phyloP scores from a whole-genome alignment of 179 eudicot genomes.

The Beta lomatogona region DNA sequence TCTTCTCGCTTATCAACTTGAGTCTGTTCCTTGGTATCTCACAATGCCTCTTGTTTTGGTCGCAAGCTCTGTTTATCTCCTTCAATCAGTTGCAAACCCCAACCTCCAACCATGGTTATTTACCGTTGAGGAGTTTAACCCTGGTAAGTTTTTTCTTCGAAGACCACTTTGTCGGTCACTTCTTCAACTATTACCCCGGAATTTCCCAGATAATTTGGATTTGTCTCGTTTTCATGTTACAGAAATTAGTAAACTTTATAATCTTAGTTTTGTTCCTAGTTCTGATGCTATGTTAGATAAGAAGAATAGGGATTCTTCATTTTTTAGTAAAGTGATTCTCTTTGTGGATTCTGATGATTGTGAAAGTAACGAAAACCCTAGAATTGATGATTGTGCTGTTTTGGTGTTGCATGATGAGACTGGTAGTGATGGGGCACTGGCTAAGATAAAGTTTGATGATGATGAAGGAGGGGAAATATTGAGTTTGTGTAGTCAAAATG shows the following conservation, averaged over 20 bases:
- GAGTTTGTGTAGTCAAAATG: neutral
- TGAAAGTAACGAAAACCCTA: neutral
- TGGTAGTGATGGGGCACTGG: neutral
- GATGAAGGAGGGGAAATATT: neutral
- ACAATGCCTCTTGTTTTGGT: neutral
- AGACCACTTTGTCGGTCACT: neutral
- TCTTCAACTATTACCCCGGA: neutral
- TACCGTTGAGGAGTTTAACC: conserved; percentile 3
- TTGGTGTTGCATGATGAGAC: neutral
- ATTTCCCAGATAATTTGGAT: neutral
- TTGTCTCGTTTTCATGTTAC: neutral
- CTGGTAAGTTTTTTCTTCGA: neutral
- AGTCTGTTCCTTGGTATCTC: neutral
- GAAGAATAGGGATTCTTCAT: neutral
- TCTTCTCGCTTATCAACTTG: too few relatives aligned
- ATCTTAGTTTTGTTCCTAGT: neutral
- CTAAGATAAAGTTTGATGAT: neutral
- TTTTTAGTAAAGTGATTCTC: neutral
- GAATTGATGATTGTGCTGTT: conserved; percentile 4
- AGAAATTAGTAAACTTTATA: neutral
- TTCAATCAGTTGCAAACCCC: neutral
- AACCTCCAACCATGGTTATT: neutral
- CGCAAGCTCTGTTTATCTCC: neutral
- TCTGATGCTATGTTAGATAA: neutral
- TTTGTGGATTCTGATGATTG: too few relatives aligned